Percentiles rank a stretch among this genome's conserved stretches.
Evolutionary conservation across 257 asterid genomes (phyloP).

Genomic region (Salvia hispanica): DNA sequence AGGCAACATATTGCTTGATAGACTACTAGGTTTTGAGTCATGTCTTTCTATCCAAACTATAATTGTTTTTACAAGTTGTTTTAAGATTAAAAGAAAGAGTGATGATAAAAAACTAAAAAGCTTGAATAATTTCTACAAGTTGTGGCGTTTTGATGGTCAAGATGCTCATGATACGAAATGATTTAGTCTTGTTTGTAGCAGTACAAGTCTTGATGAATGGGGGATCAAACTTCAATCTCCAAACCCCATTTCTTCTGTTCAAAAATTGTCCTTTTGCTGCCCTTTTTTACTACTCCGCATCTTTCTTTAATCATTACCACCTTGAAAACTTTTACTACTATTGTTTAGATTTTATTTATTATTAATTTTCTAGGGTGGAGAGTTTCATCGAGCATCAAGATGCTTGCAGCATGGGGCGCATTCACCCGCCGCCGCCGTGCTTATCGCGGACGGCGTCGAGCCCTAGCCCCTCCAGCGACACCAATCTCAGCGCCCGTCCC

Average conservation of each 20-base stretch:
- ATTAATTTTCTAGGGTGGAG: conserved; percentile 52
- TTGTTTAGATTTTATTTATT: too few relatives aligned
- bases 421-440: conserved; percentile 47
- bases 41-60: not conserved
- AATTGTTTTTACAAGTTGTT: too few relatives aligned
- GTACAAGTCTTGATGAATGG: conserved; percentile 23
- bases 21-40: conserved; percentile 44
- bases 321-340: conserved; percentile 1
- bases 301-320: conserved; percentile 31
- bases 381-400: conserved; percentile 83
- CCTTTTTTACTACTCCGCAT: conserved; percentile 36
- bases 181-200: conserved; percentile 33
- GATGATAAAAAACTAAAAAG: too few relatives aligned
- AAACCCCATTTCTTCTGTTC: conserved; percentile 29
- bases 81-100: too few relatives aligned
- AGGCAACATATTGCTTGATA: conserved; percentile 29
- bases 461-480: conserved; percentile 59
- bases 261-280: conserved; percentile 30
- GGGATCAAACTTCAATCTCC: conserved; percentile 21
- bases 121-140: not conserved
- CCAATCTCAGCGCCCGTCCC: conserved; percentile 33
- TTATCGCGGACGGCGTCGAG: conserved; percentile 59
- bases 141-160: conserved; percentile 27
- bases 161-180: conserved; percentile 32
- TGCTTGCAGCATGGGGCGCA: conserved; percentile 51